Base-by-base conservation (phyloP, 305 asterid species). In the Fraxinus latifolia region DNA sequence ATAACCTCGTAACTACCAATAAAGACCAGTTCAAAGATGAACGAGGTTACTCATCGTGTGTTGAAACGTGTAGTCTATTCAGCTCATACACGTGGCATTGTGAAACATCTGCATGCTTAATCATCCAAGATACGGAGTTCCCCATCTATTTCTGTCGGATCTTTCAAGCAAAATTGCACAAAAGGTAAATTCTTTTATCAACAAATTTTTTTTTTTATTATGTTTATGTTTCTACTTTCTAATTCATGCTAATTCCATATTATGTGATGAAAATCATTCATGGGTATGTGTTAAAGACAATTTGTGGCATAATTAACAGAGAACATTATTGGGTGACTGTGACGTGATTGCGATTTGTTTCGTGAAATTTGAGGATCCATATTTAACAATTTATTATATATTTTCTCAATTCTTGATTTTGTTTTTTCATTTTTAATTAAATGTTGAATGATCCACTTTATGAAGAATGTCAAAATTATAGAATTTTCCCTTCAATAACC, bases 101-200 rank as follows among this genome's bases (percentile, higher is more conserved):
- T 27, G 33, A 67, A 27, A 67, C 33, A 27, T 5, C 2, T 27
- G n/a, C 74, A 23, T 67, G 19, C 72, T 23, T 27, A 67, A 67
- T 67, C 71, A 60, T 60, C 71, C 32, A 21, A 21, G 32, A 19
- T 2, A 60, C 14, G 2, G 32, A 60, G 32, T 21, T 42, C 78
- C 50, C 29, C 25, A 11, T 9, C 50, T 9, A 27, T 23, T 7
- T 27, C n/a, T 27, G n/a, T 76, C 74, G 44, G 84, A 81, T 81
- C 84, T 62, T 17, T 44, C 77, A 39, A 53, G 19, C 2, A 17
- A 84, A 34, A 47, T 33, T 62, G 36, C 76, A 68, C 34, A 9
- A 3, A 42, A 76, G 88, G 90, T 76, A 79, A 81, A 31, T 77
- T 47, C 19, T 47, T 71, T 76, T 78, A 65, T 77, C 34, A 6